A percentile compares a stretch with the other conserved stretches of the same genome.
Conservation (phyloP, 2,329 filamentous ascomycete genomes). For the Ascochyta pisi region DNA sequence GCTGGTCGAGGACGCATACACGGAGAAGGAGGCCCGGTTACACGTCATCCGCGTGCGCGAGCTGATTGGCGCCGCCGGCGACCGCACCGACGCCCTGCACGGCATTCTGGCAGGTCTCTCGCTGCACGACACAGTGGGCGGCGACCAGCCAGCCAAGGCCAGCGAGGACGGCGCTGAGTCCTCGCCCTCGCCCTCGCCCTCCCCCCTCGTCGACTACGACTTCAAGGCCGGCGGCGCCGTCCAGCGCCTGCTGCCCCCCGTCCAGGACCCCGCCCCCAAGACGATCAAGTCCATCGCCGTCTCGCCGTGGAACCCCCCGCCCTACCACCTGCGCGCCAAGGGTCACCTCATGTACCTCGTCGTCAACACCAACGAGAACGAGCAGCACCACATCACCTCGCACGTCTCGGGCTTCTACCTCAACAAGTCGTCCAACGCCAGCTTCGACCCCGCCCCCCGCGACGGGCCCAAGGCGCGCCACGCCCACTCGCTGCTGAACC, state of each 20-base stretch:
- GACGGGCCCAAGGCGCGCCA: constrained; percentile 77
- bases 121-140: constrained; percentile 79
- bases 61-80: constrained; percentile 87
- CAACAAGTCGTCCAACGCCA: constrained; percentile 93
- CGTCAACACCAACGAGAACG: constrained; percentile 89
- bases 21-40: constrained; percentile 96
- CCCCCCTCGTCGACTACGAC: constrained; percentile 71
- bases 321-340: constrained; percentile 86
- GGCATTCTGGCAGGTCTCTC: constrained; percentile 86
- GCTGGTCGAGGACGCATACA: constrained; percentile 93
- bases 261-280: constrained; percentile 76
- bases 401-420: constrained; percentile 96
- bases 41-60: constrained; percentile 91
- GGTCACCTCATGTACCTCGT: constrained; percentile 92
- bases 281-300: constrained; percentile 88
- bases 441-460: constrained; percentile 89
- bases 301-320: constrained; percentile 95
- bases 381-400: constrained; percentile 91
- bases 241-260: constrained; percentile 71
- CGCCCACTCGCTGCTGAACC: constrained; percentile 83
- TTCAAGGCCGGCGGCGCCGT: constrained; percentile 74
- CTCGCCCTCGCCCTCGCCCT: constrained; percentile 4
- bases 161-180: constrained; percentile 42
- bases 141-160: constrained; percentile 42
- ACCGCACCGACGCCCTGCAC: constrained; percentile 85